Evolutionary conservation across 208 protist species (phyloP), one percentile per base, ranked within the genome.

Genomic region (Plasmodiophora brassicae): DNA sequence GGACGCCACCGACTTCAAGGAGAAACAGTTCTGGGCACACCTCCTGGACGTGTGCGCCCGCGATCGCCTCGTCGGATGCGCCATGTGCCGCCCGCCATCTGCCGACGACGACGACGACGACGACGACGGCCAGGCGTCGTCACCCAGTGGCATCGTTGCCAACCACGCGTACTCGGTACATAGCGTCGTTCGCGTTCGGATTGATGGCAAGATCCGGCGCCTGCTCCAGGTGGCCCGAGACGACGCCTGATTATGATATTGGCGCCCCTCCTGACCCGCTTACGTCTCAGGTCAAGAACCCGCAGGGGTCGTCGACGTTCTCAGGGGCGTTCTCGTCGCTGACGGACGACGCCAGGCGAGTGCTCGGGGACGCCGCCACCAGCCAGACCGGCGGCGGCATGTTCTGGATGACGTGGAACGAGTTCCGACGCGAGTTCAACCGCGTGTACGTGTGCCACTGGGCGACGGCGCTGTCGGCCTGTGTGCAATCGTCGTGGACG

Each of bases 331-430:
- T 38, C 41, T 78, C 65, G n/a, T n/a, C 20, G n/a, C 41, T n/a
- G 65, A 38, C 65, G 5, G 65, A 78, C 5, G 32, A 78, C 10
- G 65, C 65, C 5, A 78, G 41, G n/a, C n/a, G 5, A 38, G 65
- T 32, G 5, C n/a, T 78, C 32, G 5, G 14, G n/a, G 41, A 5
- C 14, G n/a, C 5, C 65, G n/a, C 14, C n/a, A 5, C 41, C 41
- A 44, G 5, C n/a, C 65, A 5, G n/a, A n/a, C n/a, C n/a, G n/a
- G n/a, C n/a, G n/a, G n/a, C n/a, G 65, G 65, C 20, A 14, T 78
- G n/a, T 78, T 78, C n/a, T 78, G 65, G 65, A 32, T 32, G n/a
- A 78, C 65, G n/a, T 78, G 65, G 65, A 78, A 78, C 32, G 65
- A 78, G n/a, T 78, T 78, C n/a, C 5, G 65, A 78, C 41, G 5